Conservation (phyloP, 306 rosid species). For the Parietaria judaica region DNA sequence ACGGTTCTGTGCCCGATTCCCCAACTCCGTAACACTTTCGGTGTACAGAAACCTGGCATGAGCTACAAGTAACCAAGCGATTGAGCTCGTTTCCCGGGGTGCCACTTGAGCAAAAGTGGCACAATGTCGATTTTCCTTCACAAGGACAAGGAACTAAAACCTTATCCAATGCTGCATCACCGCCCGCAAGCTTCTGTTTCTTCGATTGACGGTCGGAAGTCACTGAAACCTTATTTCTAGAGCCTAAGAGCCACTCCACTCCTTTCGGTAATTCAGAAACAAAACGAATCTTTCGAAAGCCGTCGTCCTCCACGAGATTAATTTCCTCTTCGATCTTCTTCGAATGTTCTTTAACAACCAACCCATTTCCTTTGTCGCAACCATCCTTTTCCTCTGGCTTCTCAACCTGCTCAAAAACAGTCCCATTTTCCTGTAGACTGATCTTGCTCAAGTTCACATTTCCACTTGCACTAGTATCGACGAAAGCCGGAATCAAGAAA, state of each 20-base stretch:
- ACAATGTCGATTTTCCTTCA: conserved; percentile 44
- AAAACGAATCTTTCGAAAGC: conserved; percentile 17
- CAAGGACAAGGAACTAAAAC: conserved; percentile 44
- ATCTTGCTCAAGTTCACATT: conserved; percentile 3
- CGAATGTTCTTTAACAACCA: conserved; percentile 18
- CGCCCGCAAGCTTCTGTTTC: conserved; percentile 76
- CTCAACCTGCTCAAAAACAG: background rate
- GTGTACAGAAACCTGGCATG: conserved; percentile 78
- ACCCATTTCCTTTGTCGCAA: conserved; percentile 16
- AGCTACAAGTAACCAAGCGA: conserved; percentile 46
- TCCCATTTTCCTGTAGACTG: conserved; percentile 4
- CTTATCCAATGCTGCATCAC: conserved; percentile 83
- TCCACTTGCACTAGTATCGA: background rate
- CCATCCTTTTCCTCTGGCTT: background rate
- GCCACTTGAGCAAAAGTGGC: conserved; percentile 71
- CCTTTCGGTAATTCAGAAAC: conserved; percentile 24
- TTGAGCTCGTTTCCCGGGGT: conserved; percentile 37
- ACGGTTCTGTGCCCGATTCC: conserved; percentile 27
- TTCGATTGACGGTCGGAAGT: conserved; percentile 84
- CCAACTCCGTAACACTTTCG: conserved; percentile 69
- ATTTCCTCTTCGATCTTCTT: conserved; percentile 27
- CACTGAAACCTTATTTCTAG: conserved; percentile 53
- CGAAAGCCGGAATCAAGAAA: conserved; percentile 38
- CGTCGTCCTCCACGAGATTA: conserved; percentile 26
- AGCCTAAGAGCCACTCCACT: conserved; percentile 83